phyloP scores from a whole-genome alignment of 371 early-diverging fungal species.

The Umbelopsis sp. region DNA sequence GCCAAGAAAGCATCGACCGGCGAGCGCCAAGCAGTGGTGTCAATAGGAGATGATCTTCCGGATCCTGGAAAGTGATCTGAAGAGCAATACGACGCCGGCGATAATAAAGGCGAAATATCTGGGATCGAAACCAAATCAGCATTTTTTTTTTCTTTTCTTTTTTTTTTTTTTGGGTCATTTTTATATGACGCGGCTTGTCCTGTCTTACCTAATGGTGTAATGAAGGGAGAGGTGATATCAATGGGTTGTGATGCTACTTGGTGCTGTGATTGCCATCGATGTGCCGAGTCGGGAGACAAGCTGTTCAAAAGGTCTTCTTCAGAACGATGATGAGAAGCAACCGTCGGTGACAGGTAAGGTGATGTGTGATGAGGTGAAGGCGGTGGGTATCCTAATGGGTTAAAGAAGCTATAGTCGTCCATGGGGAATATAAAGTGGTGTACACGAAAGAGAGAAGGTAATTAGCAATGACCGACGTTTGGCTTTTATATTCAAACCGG shows the following conservation, averaged over 20 bases:
- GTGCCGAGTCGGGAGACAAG: not conserved
- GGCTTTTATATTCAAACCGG: not conserved
- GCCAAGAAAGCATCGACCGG: slow-evolving; percentile 11
- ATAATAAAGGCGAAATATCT: slow-evolving; percentile 12
- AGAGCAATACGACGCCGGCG: slow-evolving; percentile 7
- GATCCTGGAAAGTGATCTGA: slow-evolving; percentile 14
- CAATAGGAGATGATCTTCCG: not conserved
- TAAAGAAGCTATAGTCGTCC: not conserved
- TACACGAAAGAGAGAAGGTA: not conserved
- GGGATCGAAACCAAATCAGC: too few relatives aligned
- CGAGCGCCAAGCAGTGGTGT: not conserved
- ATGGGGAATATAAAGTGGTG: not conserved
- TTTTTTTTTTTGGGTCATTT: too few relatives aligned
- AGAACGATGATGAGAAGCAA: not conserved
- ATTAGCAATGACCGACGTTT: slow-evolving; percentile 10
- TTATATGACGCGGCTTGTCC: not conserved
- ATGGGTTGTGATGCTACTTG: slow-evolving; percentile 3
- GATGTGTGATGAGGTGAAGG: not conserved
- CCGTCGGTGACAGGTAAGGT: not conserved
- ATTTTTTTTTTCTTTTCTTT: too few relatives aligned
- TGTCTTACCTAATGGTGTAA: slow-evolving; percentile 8
- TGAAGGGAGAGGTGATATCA: not conserved
- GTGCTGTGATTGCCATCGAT: slow-evolving; percentile 6
- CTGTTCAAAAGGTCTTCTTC: not conserved
- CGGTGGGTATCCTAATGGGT: not conserved